These are phyloP conservation scores for Funneliformis caledonium DNA, from an alignment of 371 early-diverging fungal species.

Conservation along the genomic window DNA sequence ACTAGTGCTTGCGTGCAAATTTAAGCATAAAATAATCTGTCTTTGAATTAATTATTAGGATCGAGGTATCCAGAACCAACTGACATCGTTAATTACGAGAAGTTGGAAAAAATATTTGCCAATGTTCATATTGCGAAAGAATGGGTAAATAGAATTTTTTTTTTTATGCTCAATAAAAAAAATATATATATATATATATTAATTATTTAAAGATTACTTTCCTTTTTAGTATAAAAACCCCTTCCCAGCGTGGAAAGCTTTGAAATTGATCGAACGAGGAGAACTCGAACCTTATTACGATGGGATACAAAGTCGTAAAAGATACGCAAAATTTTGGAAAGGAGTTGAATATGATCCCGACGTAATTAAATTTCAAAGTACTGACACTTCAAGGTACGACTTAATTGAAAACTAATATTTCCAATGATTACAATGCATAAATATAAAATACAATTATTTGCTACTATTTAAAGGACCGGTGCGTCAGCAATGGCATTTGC, in stretches of 20 bases:
- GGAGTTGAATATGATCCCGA: conserved; percentile 16
- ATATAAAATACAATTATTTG: neutral
- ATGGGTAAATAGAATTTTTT: neutral
- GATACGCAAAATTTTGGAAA: conserved; percentile 30
- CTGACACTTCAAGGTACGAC: conserved; percentile 13
- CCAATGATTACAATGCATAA: neutral
- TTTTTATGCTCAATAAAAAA: too few relatives aligned
- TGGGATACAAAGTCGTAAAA: conserved; percentile 25
- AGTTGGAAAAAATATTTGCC: conserved; percentile 28
- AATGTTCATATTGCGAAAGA: conserved; percentile 14
- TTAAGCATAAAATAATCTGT: neutral
- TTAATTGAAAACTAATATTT: neutral
- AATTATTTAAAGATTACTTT: neutral
- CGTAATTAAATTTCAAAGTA: conserved; percentile 14
- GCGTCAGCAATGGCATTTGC: conserved; percentile 39
- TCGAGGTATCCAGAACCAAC: neutral
- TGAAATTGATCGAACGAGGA: conserved; percentile 3
- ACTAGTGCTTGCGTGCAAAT: too few relatives aligned
- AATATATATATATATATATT: neutral
- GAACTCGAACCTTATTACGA: conserved; percentile 23
- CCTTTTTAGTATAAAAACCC: conserved; percentile 23
- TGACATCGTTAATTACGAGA: neutral
- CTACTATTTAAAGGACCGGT: neutral
- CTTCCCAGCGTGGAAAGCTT: neutral
- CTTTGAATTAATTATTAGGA: conserved; percentile 4